Percentiles rank a stretch among this genome's conserved stretches.
Conservation (phyloP, 1,139 yeast species). For the Candida labiduridarum region DNA sequence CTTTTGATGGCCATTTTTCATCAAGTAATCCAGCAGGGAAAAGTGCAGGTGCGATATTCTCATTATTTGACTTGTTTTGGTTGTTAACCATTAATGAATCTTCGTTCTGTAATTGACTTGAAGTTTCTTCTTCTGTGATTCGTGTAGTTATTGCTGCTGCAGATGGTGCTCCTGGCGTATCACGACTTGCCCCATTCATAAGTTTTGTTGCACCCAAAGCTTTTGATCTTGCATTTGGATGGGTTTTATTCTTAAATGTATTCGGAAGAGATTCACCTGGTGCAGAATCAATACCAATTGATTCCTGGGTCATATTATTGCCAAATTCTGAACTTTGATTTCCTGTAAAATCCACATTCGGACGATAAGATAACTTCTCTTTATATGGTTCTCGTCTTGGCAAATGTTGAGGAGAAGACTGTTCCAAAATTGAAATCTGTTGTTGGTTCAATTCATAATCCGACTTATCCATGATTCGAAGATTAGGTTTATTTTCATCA, state of each 20-base stretch:
- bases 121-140: slow-evolving; percentile 1
- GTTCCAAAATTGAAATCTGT: slow-evolving; percentile 11
- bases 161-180: not conserved
- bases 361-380: slow-evolving; percentile 32
- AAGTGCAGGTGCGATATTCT: not conserved
- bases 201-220: slow-evolving; percentile 22
- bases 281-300: slow-evolving; percentile 8
- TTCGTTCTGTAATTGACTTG: not conserved
- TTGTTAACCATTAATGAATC: not conserved
- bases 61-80: not conserved
- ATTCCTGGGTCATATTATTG: slow-evolving; percentile 12
- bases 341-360: slow-evolving; percentile 35
- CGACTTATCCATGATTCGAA: too few relatives aligned
- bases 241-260: slow-evolving; percentile 49
- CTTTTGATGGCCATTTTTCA: slow-evolving; percentile 33
- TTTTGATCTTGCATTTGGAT: slow-evolving; percentile 49
- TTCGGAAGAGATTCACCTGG: slow-evolving; percentile 38
- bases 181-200: slow-evolving; percentile 4
- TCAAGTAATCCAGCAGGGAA: slow-evolving; percentile 20
- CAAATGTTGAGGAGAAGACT: slow-evolving; percentile 13
- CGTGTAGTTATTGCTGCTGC: slow-evolving; percentile 1
- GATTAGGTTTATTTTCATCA: too few relatives aligned
- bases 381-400: slow-evolving; percentile 23
- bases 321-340: slow-evolving; percentile 14
- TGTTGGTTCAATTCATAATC: not conserved